Conservation (phyloP, 1,139 yeast species). For the Sugiyamaella japonica region DNA sequence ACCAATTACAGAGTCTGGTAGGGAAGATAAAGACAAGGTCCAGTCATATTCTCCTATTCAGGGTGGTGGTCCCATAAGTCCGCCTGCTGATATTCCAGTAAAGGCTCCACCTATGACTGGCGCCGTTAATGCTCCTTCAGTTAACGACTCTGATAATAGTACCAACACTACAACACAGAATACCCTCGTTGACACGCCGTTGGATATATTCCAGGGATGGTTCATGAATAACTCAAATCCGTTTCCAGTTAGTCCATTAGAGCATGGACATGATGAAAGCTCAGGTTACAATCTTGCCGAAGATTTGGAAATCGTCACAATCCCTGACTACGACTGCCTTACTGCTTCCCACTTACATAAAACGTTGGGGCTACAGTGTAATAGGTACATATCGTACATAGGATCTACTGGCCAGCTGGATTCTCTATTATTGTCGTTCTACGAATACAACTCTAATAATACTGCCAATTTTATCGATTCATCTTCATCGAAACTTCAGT, state of each 20-base stretch:
- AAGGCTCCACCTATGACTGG: neutral
- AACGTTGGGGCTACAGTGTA: constrained; percentile 33
- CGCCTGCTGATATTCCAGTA: neutral
- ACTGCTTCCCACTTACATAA: constrained; percentile 32
- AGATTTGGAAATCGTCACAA: constrained; percentile 25
- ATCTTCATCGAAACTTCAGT: constrained; percentile 13
- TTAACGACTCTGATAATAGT: neutral
- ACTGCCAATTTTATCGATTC: constrained; percentile 25
- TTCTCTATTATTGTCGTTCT: constrained; percentile 29
- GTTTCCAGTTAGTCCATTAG: constrained; percentile 17
- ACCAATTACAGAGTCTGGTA: neutral
- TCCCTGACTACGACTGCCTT: constrained; percentile 34
- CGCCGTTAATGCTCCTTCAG: neutral
- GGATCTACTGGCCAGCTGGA: constrained; percentile 34
- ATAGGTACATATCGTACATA: constrained; percentile 33
- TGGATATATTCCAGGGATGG: constrained; percentile 18
- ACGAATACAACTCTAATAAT: constrained; percentile 28
- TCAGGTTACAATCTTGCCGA: neutral
- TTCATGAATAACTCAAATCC: constrained; percentile 17
- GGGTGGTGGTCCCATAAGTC: too few relatives aligned
- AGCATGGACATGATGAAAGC: neutral
- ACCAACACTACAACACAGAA: neutral
- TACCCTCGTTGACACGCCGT: neutral
- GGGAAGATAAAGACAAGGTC: neutral
- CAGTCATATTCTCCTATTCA: neutral